Evolutionary conservation across 2,329 filamentous ascomycete genomes (phyloP), one percentile per base, ranked within the genome.

Genomic region (Westerdykella sp.): DNA sequence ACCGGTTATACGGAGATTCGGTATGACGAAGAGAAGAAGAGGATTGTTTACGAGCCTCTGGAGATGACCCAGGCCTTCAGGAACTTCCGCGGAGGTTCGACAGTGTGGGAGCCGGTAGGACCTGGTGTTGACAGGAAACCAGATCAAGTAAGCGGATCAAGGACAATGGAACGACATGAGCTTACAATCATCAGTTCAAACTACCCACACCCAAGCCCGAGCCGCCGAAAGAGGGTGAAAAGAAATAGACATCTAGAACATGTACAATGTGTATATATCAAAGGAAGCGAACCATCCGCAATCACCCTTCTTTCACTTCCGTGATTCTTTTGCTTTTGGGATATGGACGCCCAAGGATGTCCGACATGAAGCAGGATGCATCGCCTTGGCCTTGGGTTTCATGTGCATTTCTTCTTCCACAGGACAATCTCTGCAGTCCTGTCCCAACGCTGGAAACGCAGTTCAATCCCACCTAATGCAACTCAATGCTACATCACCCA

Each of bases 21-120:
- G 63, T 98, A 94, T 66, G 93, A 98, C 57, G 93, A 98, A 73
- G 94, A 98, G 79, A 98, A 96, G 86, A 98, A 98, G 82, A 82
- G 93, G 50, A 96, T 98, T 65, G 91, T 98, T 48, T 91, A 94
- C 25, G 94, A 98, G 77, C 93, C 94, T 34, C 77, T 98, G 39
- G 93, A 98, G 75, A 79, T 98, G 70, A 97, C 93, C 12, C 93
- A 98, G 72, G 93, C 94, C 6, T 98, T 94, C 82, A 83, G 93
- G 59, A 97, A 98, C 75, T 98, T 98, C 64, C 90, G 96, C 73
- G 89, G 90, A 48, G 88, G 89, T 53, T 78, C 49, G 39, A 62
- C 68, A 39, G 67, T 74, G 34, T 85, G 82, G 78, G 78, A 85
- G 68, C 81, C 81, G 61, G 80, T 85, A 58, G 81, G 83, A 48